Evolutionary conservation across 208 protist genomes (phyloP).

Genomic region (Leishmania tarentolae): DNA sequence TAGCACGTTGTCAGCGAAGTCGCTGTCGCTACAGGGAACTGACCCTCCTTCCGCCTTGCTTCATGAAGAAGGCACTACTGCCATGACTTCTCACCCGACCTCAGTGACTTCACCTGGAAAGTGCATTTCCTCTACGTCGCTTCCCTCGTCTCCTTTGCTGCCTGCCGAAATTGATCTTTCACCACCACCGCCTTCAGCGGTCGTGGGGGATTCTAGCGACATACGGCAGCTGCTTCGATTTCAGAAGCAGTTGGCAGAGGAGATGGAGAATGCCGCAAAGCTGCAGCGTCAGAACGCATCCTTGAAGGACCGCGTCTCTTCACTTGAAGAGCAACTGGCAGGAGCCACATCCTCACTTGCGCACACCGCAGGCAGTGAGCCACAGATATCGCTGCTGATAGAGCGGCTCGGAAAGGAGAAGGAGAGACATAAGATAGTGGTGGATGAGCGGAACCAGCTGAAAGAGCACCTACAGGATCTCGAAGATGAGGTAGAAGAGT

Average conservation of each 20-base stretch:
- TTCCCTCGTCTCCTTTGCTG: neutral
- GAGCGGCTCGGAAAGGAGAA: slow-evolving; percentile 58
- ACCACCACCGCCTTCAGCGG: neutral
- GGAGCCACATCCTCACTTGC: slow-evolving; percentile 23
- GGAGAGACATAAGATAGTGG: slow-evolving; percentile 38
- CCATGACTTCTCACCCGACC: neutral
- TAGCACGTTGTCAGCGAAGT: neutral
- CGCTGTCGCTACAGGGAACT: neutral
- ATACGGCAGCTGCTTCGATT: slow-evolving; percentile 60
- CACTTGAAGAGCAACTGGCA: slow-evolving; percentile 35
- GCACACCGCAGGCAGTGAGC: slow-evolving; percentile 20
- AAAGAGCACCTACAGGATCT: slow-evolving; percentile 44
- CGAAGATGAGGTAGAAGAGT: slow-evolving; percentile 47
- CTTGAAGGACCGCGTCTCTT: slow-evolving; percentile 24
- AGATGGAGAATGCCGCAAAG: slow-evolving; percentile 49
- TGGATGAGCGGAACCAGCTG: slow-evolving; percentile 36
- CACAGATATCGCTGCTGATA: slow-evolving; percentile 56
- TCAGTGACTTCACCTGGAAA: neutral
- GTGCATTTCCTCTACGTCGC: neutral
- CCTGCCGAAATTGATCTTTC: neutral
- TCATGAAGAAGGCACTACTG: neutral
- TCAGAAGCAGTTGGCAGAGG: slow-evolving; percentile 64
- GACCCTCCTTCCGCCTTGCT: neutral
- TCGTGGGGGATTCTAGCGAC: slow-evolving; percentile 7
- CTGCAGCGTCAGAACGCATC: slow-evolving; percentile 40